These are phyloP conservation scores for Anastatica hierochuntica DNA, from an alignment of 345 rosid species.

Conservation along the genomic window DNA sequence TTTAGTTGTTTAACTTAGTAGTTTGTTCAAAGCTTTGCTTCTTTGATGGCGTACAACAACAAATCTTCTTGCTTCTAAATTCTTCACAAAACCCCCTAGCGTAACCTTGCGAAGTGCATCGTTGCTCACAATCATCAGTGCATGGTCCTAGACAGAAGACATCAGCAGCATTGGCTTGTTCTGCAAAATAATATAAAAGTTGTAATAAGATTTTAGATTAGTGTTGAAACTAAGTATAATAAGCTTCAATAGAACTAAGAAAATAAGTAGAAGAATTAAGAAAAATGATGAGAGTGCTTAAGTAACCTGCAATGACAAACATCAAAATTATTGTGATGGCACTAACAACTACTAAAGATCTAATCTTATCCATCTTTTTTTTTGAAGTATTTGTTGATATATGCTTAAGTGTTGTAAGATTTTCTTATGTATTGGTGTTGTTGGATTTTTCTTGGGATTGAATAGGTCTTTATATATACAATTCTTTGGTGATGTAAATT, in stretches of 20 bases:
- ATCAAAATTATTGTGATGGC: background rate
- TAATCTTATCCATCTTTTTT: background rate
- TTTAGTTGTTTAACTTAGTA: background rate
- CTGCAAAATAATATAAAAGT: too few relatives aligned
- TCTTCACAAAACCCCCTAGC: background rate
- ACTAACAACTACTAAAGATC: background rate
- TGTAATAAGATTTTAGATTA: background rate
- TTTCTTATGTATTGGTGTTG: too few relatives aligned
- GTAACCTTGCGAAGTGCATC: background rate
- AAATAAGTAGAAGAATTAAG: too few relatives aligned
- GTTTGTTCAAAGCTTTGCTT: background rate
- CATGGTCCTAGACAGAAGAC: background rate
- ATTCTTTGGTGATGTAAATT: too few relatives aligned
- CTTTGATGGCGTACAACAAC: background rate
- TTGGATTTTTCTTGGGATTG: too few relatives aligned
- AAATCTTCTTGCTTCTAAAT: background rate
- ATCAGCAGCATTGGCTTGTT: background rate
- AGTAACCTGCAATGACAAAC: background rate
- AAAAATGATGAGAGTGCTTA: too few relatives aligned
- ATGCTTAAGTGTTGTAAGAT: too few relatives aligned
- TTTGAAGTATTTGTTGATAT: background rate
- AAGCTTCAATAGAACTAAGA: background rate
- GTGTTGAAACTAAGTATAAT: too few relatives aligned
- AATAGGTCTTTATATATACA: too few relatives aligned
- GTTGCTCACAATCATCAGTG: background rate